These are phyloP conservation scores for Paramecium bursaria DNA, from an alignment of 73 alveolate species.

Conservation along the genomic window DNA sequence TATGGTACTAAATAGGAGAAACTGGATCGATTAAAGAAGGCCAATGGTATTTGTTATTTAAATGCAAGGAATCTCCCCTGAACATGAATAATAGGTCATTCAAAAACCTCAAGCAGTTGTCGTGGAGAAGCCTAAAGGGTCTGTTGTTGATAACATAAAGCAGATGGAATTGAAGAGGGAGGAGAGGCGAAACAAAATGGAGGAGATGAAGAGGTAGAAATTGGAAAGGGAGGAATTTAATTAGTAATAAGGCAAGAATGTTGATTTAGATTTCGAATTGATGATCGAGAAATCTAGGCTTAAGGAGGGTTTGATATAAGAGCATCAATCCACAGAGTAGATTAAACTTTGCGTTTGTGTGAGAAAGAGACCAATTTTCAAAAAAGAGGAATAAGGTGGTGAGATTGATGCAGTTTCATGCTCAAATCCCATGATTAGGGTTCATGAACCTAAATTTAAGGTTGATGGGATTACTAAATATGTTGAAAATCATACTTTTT, in stretches of 20 bases:
- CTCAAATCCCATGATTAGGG: conserved; percentile 91
- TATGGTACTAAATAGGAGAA: conserved; percentile 90
- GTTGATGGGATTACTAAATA: conserved; percentile 98
- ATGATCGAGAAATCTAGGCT: conserved; percentile 80
- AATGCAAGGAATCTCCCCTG: conserved; percentile 41
- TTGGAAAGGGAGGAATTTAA: conserved; percentile 82
- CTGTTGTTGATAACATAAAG: conserved; percentile 86
- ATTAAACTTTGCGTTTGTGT: conserved; percentile 94
- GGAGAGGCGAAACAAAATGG: conserved; percentile 88
- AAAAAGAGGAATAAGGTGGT: conserved; percentile 88
- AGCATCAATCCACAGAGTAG: conserved; percentile 76
- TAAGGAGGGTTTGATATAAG: conserved; percentile 68
- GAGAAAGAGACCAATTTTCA: conserved; percentile 95
- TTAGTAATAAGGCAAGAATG: conserved; percentile 80
- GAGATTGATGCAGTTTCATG: conserved; percentile 97
- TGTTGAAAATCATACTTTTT: conserved; percentile 94
- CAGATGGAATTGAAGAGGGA: conserved; percentile 82
- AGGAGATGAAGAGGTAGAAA: conserved; percentile 79
- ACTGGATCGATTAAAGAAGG: conserved; percentile 82
- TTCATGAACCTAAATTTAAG: conserved; percentile 92
- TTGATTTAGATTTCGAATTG: conserved; percentile 89
- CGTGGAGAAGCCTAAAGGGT: conserved; percentile 66
- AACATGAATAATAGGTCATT: conserved; percentile 12
- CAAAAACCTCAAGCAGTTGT: not conserved
- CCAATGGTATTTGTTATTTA: conserved; percentile 72